Conservation (phyloP, 495 filamentous ascomycete genomes). For the Coniosporium apollinis region DNA sequence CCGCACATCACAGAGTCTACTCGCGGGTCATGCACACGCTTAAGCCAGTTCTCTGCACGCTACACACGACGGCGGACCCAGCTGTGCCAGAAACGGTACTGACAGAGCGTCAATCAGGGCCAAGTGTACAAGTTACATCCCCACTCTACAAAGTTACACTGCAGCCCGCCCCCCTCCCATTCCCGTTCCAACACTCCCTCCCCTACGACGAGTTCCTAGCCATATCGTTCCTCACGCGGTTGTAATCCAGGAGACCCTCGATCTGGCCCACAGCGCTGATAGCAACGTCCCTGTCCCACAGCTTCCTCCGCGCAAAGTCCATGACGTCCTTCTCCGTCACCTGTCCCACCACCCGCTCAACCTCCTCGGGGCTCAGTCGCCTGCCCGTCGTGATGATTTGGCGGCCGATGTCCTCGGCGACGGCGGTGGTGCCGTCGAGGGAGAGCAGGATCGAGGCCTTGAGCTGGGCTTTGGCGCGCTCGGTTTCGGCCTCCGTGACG, state of each 20-base stretch:
- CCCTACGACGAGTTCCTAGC: constrained; percentile 50
- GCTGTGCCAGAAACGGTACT: too few relatives aligned
- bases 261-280: constrained; percentile 82
- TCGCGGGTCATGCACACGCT: too few relatives aligned
- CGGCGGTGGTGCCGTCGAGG: constrained; percentile 90
- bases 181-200: too few relatives aligned
- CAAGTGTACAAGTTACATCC: too few relatives aligned
- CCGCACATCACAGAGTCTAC: too few relatives aligned
- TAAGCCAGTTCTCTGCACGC: too few relatives aligned
- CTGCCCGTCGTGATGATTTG: constrained; percentile 96
- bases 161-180: too few relatives aligned
- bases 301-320: constrained; percentile 72
- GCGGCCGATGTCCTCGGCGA: constrained; percentile 95
- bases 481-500: constrained; percentile 78
- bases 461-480: constrained; percentile 97
- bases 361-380: constrained; percentile 77
- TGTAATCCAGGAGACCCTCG: constrained; percentile 82
- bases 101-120: too few relatives aligned
- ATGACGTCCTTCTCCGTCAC: constrained; percentile 96
- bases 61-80: too few relatives aligned
- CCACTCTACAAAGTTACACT: too few relatives aligned
- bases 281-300: constrained; percentile 96
- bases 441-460: constrained; percentile 95
- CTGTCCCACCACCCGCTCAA: constrained; percentile 70
- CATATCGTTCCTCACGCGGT: constrained; percentile 78